Conservation (phyloP, 164 flowering plant species). For the Akebia trifoliata region DNA sequence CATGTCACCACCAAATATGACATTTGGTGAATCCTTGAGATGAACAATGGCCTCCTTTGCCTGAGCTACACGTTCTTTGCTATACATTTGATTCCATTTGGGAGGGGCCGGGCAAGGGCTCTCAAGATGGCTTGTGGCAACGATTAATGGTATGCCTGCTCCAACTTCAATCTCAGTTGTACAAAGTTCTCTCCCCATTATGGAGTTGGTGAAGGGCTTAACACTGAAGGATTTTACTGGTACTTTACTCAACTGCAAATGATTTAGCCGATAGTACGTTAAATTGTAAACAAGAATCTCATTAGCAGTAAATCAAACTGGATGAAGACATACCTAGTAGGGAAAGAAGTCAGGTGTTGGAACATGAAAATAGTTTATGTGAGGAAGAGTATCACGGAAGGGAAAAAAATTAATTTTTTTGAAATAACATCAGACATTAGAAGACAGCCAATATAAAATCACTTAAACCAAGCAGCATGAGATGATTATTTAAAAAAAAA, state of each 20-base stretch:
- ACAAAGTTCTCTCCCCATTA: constrained; percentile 87
- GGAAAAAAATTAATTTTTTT: too few relatives aligned
- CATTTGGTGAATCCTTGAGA: constrained; percentile 54
- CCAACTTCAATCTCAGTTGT: constrained; percentile 52
- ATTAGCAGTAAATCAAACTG: background rate
- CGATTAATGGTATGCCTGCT: constrained; percentile 35
- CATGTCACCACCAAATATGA: constrained; percentile 89
- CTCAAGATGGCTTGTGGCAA: constrained; percentile 96
- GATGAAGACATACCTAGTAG: background rate
- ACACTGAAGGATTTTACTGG: constrained; percentile 63
- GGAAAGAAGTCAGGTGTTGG: background rate
- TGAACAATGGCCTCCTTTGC: constrained; percentile 57
- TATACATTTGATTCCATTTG: constrained; percentile 87
- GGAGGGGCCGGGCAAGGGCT: constrained; percentile 95
- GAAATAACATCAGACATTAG: too few relatives aligned
- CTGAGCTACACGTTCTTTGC: constrained; percentile 85
- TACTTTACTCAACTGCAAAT: constrained; percentile 67
- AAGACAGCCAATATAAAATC: too few relatives aligned
- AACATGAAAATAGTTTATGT: too few relatives aligned
- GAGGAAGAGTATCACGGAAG: too few relatives aligned
- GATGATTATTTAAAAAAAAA: too few relatives aligned
- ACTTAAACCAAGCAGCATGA: too few relatives aligned
- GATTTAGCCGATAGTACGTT: constrained; percentile 1
- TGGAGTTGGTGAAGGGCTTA: constrained; percentile 57
- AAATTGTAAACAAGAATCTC: background rate